These are phyloP conservation scores for Ogataea pilisensis DNA, from an alignment of 805 yeast species.

Conservation along the genomic window DNA sequence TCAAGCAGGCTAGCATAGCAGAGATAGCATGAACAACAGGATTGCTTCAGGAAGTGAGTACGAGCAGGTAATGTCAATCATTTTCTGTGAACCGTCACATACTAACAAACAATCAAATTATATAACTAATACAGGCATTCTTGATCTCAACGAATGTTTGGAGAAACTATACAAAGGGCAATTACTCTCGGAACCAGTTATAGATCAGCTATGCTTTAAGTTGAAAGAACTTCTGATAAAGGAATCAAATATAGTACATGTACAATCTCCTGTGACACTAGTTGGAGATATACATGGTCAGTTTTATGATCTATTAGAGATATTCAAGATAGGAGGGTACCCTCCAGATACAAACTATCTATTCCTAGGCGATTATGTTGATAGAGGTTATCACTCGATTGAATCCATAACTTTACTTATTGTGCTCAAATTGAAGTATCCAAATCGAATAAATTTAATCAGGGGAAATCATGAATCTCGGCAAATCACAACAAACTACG, in stretches of 20 bases:
- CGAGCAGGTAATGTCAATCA: neutral
- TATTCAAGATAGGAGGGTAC: conserved; percentile 88
- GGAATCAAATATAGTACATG: conserved; percentile 84
- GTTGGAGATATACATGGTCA: conserved; percentile 99
- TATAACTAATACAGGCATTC: conserved; percentile 10
- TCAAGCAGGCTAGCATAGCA: neutral
- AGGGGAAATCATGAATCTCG: conserved; percentile 97
- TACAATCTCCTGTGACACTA: conserved; percentile 84
- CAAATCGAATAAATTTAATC: conserved; percentile 72
- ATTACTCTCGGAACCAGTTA: conserved; percentile 64
- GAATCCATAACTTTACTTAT: conserved; percentile 86
- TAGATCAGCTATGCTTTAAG: conserved; percentile 71
- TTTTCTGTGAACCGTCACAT: neutral
- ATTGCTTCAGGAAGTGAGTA: conserved; percentile 1
- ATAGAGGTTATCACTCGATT: conserved; percentile 88
- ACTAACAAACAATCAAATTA: conserved; percentile 1
- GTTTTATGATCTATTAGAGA: conserved; percentile 88
- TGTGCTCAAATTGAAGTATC: conserved; percentile 82
- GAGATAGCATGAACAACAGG: neutral
- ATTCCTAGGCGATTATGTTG: conserved; percentile 94
- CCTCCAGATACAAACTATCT: conserved; percentile 92
- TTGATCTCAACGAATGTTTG: conserved; percentile 67
- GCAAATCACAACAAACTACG: conserved; percentile 95
- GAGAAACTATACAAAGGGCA: conserved; percentile 61
- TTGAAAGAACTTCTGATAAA: conserved; percentile 74